Conservation (phyloP, 352 stramenopile species). For the Phytophthora idaei region DNA sequence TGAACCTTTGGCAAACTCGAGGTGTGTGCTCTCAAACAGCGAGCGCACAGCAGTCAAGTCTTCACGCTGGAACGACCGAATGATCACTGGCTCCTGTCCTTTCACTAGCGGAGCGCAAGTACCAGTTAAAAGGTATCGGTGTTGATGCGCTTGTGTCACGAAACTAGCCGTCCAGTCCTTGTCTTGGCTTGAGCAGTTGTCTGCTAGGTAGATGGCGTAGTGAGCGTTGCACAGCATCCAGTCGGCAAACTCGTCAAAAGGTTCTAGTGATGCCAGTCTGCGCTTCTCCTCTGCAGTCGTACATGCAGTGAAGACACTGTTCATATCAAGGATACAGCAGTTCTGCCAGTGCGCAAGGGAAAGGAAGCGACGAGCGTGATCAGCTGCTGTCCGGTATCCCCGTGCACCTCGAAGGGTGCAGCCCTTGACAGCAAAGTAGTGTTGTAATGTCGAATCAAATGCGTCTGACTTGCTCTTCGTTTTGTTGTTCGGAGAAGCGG, state of each 20-base stretch:
- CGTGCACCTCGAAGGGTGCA: slow-evolving; percentile 60
- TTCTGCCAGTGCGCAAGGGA: slow-evolving; percentile 37
- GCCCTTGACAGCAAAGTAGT: slow-evolving; percentile 74
- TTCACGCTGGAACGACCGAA: slow-evolving; percentile 57
- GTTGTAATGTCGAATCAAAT: slow-evolving; percentile 58
- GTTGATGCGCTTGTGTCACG: slow-evolving; percentile 20
- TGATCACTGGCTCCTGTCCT: slow-evolving; percentile 24
- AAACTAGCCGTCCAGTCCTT: slow-evolving; percentile 35
- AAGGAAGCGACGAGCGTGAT: slow-evolving; percentile 51
- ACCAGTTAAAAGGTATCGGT: slow-evolving; percentile 30
- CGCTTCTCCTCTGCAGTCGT: slow-evolving; percentile 47
- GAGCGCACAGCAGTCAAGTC: slow-evolving; percentile 53
- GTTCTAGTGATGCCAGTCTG: slow-evolving; percentile 54
- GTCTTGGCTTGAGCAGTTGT: slow-evolving; percentile 28
- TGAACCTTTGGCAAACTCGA: slow-evolving; percentile 53
- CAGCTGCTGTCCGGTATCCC: slow-evolving; percentile 40
- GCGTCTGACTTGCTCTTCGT: slow-evolving; percentile 18
- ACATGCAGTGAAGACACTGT: slow-evolving; percentile 51
- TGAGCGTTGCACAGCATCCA: slow-evolving; percentile 70
- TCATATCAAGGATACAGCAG: slow-evolving; percentile 69
- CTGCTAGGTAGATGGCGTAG: slow-evolving; percentile 67
- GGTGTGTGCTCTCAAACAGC: slow-evolving; percentile 67
- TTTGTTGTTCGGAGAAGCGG: background rate
- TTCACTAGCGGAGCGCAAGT: slow-evolving; percentile 2
- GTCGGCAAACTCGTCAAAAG: slow-evolving; percentile 76